These are phyloP conservation scores for Fusarium paranaense DNA, from an alignment of 2,329 filamentous ascomycete genomes.

Conservation along the genomic window DNA sequence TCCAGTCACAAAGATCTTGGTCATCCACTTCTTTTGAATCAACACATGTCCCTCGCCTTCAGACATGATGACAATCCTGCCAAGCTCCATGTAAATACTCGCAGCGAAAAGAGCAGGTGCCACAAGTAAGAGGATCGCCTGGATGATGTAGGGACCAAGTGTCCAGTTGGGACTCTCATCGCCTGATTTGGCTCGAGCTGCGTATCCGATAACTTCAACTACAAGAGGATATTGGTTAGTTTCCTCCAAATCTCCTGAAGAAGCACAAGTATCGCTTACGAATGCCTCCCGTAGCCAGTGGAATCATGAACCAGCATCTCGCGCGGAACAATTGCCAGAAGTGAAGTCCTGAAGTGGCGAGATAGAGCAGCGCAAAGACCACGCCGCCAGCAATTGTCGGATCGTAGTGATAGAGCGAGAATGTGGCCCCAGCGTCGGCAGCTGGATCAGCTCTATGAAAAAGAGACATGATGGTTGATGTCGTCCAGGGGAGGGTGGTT, in stretches of 20 bases:
- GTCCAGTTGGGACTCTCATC: not conserved
- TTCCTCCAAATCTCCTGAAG: too few species aligned
- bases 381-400: not conserved
- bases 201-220: slow-evolving; percentile 1
- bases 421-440: not conserved
- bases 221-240: not conserved
- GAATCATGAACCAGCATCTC: not conserved
- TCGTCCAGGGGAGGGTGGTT: not conserved
- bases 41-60: not conserved
- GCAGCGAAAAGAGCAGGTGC: slow-evolving; percentile 7
- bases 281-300: not conserved
- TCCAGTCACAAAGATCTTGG: slow-evolving; percentile 30
- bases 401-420: not conserved
- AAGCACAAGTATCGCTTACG: not conserved
- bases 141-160: not conserved
- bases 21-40: slow-evolving; percentile 26
- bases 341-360: not conserved
- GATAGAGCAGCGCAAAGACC: not conserved
- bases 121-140: slow-evolving; percentile 5
- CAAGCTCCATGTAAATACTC: slow-evolving; percentile 7
- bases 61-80: not conserved
- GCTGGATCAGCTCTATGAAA: not conserved
- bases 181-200: not conserved
- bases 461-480: not conserved
- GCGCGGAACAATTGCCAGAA: not conserved